Evolutionary conservation across 2,329 filamentous ascomycete species (phyloP).

Genomic region (Phialophora expanda): DNA sequence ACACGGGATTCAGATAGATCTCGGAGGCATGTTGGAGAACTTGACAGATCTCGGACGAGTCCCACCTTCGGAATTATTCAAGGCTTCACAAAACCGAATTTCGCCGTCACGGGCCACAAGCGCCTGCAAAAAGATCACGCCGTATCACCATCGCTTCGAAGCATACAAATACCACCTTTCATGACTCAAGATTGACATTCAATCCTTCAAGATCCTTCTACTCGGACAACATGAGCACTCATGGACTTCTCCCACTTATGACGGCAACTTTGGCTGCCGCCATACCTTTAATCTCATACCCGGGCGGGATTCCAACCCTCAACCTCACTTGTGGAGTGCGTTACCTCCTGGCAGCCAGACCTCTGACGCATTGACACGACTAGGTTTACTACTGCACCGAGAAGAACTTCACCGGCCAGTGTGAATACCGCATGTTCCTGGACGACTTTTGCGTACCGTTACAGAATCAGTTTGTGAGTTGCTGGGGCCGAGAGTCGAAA

Average conservation of each 20-base stretch:
- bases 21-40: not conserved
- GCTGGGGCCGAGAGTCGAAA: not conserved
- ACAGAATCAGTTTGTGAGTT: not conserved
- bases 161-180: conserved; percentile 1
- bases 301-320: not conserved
- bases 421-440: conserved; percentile 2
- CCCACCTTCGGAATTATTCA: not conserved
- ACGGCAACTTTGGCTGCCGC: not conserved
- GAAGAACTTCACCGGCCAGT: not conserved
- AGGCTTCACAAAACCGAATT: conserved; percentile 1
- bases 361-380: not conserved
- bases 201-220: not conserved
- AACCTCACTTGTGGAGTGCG: not conserved
- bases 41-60: conserved; percentile 1
- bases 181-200: not conserved
- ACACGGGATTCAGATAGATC: conserved; percentile 2
- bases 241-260: not conserved
- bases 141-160: not conserved
- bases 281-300: not conserved
- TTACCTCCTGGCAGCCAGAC: not conserved
- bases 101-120: conserved; percentile 1
- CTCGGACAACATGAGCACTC: not conserved
- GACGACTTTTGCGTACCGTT: not conserved
- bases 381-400: conserved; percentile 3
- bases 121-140: not conserved